Evolutionary conservation across 768 basidiomycete genomes (phyloP), one percentile per base, ranked within the genome.

Genomic region (Xerocomellus amylosporus): DNA sequence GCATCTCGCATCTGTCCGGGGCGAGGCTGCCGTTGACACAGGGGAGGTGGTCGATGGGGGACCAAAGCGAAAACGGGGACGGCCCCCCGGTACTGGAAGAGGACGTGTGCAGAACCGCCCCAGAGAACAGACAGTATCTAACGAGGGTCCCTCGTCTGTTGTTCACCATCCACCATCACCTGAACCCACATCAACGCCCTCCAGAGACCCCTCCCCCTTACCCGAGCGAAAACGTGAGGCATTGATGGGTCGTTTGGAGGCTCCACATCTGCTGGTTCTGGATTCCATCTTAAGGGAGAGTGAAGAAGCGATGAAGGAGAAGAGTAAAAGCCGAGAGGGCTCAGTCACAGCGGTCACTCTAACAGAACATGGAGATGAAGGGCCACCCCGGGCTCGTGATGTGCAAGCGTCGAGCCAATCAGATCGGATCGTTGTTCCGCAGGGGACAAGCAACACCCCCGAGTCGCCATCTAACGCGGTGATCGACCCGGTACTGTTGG

Each of bases 211-310:
- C 14, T 46, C 39, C 14, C 8, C 30, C 9, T n/a, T 8, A 4
- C 28, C 22, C 7, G 19, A 26, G 8, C 46, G 36, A 9, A 44
- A 44, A 28, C 61, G 58, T 1, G 72, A 73, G 43, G 72, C 67
- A 39, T 39, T 65, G 52, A 62, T 75, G 49, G 49, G 46, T 26
- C 46, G 44, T n/a, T 51, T 80, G 37, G 72, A 69, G 22, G 48
- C 48, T 1, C 47, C 59, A 0, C 71, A 71, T 42, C 56, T 80
- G 3, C 41, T 59, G 37, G 72, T 67, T 13, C 55, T 80, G 38
- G 74, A 79, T 34, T 50, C 56, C 17, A 62, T 79, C 6, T 41
- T 77, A 28, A 61, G 71, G 26, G 71, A 70, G 3, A 61, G 51
- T 3, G 73, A 67, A 28, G 68, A 71, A 39, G 59, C 53, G 39